Base-by-base conservation (phyloP, 345 rosid species). In the Mallotus nudiflorus region DNA sequence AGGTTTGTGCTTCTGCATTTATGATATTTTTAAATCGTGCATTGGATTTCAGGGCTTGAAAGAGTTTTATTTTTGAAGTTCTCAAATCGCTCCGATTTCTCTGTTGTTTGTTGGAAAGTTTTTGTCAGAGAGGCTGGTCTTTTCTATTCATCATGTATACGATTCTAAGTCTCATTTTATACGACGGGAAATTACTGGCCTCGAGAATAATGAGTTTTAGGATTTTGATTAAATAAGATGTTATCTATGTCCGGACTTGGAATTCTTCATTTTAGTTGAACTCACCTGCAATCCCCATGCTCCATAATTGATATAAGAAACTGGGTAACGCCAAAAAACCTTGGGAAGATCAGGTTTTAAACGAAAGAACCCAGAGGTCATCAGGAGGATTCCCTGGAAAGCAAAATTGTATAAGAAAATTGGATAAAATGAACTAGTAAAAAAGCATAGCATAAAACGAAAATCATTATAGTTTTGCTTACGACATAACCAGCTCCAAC, bases 271-370 rank as follows among this genome's bases (percentile, higher is more conserved):
- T 18, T 50, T 50, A 16, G 18, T 0, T 25, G 54, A 40, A 24
- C 19, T 62, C 81, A 85, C 89, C 85, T 83, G 85, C 60, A 85
- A 73, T 52, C 55, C 89, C 87, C 87, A 85, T 46, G 84, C 81
- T 27, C 78, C 87, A 60, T 63, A 77, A 72, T 83, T 83, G 74
- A 85, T 16, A 52, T 83, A 85, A 24, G 85, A 80, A 70, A 85
- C 62, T 20, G 87, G 89, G 75, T 85, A 81, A 19, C 83, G 85
- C 87, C 87, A 85, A 57, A 85, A 80, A n/a, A 60, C 58, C 33
- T 75, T 83, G 45, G 87, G 89, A 50, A 85, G 79, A 42, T 81
- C 87, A 22, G 80, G 81, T 35, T 74, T 35, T 67, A 75, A 58
- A 4, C 84, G 75, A 65, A 85, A 85, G 80, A 70, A 85, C 16